These are phyloP conservation scores for Ceratonia siliqua DNA, from an alignment of 306 rosid species.

Conservation along the genomic window DNA sequence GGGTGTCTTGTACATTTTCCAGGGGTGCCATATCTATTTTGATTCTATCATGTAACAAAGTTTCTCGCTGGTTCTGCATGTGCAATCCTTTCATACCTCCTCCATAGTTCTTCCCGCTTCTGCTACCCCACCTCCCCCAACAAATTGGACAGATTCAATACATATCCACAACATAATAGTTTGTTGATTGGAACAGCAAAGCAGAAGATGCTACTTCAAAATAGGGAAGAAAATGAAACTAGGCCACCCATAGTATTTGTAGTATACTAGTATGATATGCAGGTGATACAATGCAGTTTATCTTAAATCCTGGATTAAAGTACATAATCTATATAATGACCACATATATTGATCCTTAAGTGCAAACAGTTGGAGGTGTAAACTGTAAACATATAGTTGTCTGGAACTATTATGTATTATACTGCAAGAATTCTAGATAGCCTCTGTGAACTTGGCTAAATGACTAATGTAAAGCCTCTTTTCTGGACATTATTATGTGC, in stretches of 20 bases:
- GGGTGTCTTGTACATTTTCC: conserved; percentile 7
- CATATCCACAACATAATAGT: background rate
- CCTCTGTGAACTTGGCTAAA: background rate
- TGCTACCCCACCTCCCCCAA: no score
- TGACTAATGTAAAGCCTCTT: background rate
- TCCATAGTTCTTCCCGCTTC: no score
- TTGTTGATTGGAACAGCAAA: background rate
- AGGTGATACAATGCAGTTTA: background rate
- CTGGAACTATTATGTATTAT: background rate
- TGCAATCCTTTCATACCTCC: background rate
- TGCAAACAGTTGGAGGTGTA: background rate
- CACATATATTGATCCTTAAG: background rate
- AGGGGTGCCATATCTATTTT: background rate
- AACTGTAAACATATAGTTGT: background rate
- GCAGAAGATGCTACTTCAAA: background rate
- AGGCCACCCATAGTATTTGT: background rate
- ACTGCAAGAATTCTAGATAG: background rate
- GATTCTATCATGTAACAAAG: conserved; percentile 1
- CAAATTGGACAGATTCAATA: no score
- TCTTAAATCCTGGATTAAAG: background rate
- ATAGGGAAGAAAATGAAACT: conserved; percentile 1
- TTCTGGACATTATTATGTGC: background rate
- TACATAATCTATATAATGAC: background rate
- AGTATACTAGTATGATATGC: background rate
- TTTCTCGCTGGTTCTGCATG: background rate